Base-by-base conservation (phyloP, 108 stramenopile species). In the Bacterosira constricta region DNA sequence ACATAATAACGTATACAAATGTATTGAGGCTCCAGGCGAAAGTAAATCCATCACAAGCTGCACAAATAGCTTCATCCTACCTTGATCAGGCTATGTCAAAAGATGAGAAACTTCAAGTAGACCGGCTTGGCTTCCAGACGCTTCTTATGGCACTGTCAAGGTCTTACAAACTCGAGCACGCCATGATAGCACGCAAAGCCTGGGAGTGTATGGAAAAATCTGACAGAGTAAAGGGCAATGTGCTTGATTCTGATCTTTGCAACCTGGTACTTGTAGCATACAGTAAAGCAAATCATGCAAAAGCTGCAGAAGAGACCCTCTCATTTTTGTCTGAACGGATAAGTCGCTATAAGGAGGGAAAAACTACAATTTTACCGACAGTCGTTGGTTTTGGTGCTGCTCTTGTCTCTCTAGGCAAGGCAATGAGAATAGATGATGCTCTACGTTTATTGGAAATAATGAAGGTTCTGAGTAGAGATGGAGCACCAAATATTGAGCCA, bases 1-100 rank as follows among this genome's bases (percentile, higher is more conserved):
- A 79, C 47, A 79, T 79, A 11, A 71, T 79, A 11, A 79, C 78
- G 13, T 79, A 79, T 38, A 79, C 78, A 0, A 66, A 50, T 42
- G 70, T 66, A n/a, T n/a, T 79, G 37, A 71, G 49, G n/a, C 31
- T 71, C 21, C 78, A 71, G 52, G 9, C 12, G 10, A 72, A 54
- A 30, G 34, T 79, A 0, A 63, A 79, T 67, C 64, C 64, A 21
- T 47, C 46, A 31, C 55, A 46, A 26, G 78, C 78, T 45, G 64
- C 78, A 17, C 34, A 44, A 6, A 67, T 79, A 36, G 70, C 78
- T 20, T 61, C 59, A 17, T 35, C 65, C 3, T 79, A 62, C 36
- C 50, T 79, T 30, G 34, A 37, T 35, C 46, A 70, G 30, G 51
- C 35, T 6, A 71, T 79, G 46, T 36, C 45, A 12, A 66, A 39